Base-by-base conservation (phyloP, 108 stramenopile genomes). In the Epipyxis sp. region DNA sequence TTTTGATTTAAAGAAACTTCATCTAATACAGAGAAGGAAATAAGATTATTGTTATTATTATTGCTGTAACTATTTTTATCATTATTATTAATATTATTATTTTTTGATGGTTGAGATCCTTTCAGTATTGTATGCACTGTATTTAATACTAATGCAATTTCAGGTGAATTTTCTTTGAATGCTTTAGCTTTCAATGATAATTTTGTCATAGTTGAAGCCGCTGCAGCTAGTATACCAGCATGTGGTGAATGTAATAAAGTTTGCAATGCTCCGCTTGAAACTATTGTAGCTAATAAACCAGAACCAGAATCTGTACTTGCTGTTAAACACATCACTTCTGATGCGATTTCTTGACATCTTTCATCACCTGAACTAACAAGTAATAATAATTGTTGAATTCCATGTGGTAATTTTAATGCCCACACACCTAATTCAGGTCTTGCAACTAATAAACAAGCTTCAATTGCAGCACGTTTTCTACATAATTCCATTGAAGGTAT, bases 121-220 rank as follows among this genome's bases (percentile, higher is more conserved):
- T 37, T 27, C 10, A 74, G 3, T 10, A 74, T 42, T 42, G n/a
- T 25, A 42, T 6, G 13, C 37, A 74, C 71, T 27, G 50, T 81
- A 44, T 84, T 82, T 41, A 84, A 77, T 16, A 84, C 42, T 69
- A 79, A 69, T 27, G 81, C 78, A 61, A 79, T 78, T 78, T 84
- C 83, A 32, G 79, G 69, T 0, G 81, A 82, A 40, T 82, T 81
- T 59, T 79, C 65, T 2, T 82, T 30, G 20, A 84, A 81, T 0
- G 83, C 83, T 27, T 78, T 32, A 30, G 81, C 69, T 29, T 82
- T 79, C 77, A 84, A 79, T 44, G 81, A 78, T 41, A 84, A 76
- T 78, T 84, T 84, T 77, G 81, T 39, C 30, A 69, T 40, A 3
- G 0, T 65, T 76, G 77, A 74, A 77, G 79, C 82, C 6, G 83